Evolutionary conservation across 192 early-diverging fungal species (phyloP), one percentile per base, ranked within the genome.

Genomic region (Entomortierella parvispora): DNA sequence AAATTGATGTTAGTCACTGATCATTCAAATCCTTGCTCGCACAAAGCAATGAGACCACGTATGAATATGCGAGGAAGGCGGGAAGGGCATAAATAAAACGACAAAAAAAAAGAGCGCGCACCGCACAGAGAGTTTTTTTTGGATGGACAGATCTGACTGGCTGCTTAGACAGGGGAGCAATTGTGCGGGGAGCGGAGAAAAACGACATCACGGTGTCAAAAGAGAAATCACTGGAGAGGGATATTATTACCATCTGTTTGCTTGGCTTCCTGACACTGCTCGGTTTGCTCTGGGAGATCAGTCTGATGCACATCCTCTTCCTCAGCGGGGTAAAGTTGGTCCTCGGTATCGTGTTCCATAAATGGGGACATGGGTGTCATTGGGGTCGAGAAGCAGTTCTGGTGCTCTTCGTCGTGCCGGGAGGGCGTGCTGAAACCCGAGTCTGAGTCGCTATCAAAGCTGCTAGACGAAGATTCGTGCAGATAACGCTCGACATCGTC

Each of bases 341-440:
- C 65, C 43, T 77, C 71, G 32, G 71, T 31, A 28, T 77, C 74
- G 49, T 53, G 68, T 49, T 77, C 74, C 65, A 77, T 62, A 45
- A 77, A 77, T 10, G 74, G 74, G 34, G 74, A 77, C 74, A 77
- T 77, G 32, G 74, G 74, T 0, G 74, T 77, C 74, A 77, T 77
- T 22, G 74, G 71, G 42, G 71, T 66, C 10, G 71, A 65, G 40
- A 75, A 75, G 54, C 69, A 71, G 58, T 45, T 29, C 20, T 23
- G 62, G 25, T 72, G 55, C 42, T 68, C 59, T 15, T 77, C 74
- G 34, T 68, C 66, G 47, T 68, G 53, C 14, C 57, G 65, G 10
- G 66, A 63, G 9, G 74, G 74, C 14, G 74, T 77, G 61, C 74
- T 77, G 40, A 77, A 68, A 2, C 74, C 74, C 31, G 74, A 77